Base-by-base conservation (phyloP, 441 rosid genomes). In the Breynia disticha region DNA sequence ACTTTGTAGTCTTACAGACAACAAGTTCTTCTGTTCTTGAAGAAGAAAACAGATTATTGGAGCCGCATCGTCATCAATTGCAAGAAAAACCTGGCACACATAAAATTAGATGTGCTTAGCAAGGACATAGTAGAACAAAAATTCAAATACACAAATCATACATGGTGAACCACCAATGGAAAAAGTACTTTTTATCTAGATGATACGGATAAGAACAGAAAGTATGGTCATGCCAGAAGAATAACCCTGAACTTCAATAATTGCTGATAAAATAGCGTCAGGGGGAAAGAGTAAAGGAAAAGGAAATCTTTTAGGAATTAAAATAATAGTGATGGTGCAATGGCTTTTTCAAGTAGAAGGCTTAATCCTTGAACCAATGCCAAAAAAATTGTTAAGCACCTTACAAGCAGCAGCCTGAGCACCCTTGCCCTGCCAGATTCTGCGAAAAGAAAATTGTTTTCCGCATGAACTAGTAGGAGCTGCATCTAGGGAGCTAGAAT, bases 391-490 rank as follows among this genome's bases (percentile, higher is more conserved):
- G 66, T 38, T 19, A 10, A 56, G 60, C 71, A 93, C 97, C 97
- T 84, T 76, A 64, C 76, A 78, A 64, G 95, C 97, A 75, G 97
- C 93, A 48, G 76, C 73, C 50, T 79, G 86, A 57, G 89, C 86
- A 61, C 89, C 93, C 76, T 89, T 87, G 61, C 90, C 90, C 72
- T 93, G 96, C 99, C 97, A 93, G 65, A 93, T 87, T 77, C 84
- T 78, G 50, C 82, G 95, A 57, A 93, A 81, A 59, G 79, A 84
- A 68, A 84, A 74, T 54, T 69, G 77, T 65, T 83, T 89, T 19
- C 77, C 74, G 19, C 69, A 59, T 57, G 81, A 71, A 56, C 78
- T 60, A 56, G 72, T 67, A 50, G 93, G 84, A 70, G 76, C 71
- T 51, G 63, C 62, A 56, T 84, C 76, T 44, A 55, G 65, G 46